Evolutionary conservation across 2,329 filamentous ascomycete genomes (phyloP), one percentile per base, ranked within the genome.

Genomic region (Aspergillus luchuensis): DNA sequence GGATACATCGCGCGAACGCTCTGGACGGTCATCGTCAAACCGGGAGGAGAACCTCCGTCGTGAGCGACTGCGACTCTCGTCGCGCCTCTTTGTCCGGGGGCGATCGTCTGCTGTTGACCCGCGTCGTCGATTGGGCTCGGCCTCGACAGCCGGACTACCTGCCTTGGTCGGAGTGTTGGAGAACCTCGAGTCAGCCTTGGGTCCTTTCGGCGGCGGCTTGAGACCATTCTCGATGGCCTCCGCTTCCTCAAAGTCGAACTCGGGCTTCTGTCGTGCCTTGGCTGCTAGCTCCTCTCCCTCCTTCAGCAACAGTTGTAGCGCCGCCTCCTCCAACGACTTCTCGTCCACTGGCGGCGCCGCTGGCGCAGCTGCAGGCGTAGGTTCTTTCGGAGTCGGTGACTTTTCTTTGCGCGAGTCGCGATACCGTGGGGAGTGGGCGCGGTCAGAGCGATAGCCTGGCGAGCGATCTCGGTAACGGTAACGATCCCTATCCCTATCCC

Each of bases 241-340:
- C 11, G 74, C 78, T 68, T 79, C 75, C 67, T 79, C 82, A 64
- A 74, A 81, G 66, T 85, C 82, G 60, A 82, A 80, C 57, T 84
- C 82, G 5, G 81, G 80, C 58, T 81, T 79, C 61, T 80, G 77
- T 39, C 76, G 75, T 3, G 80, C 78, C 66, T 83, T 84, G 23
- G 82, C 82, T 8, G 82, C 81, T 62, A 84, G 76, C 63, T 83
- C 79, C 66, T 84, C 80, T 51, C 83, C 82, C 71, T 87, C 84
- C 65, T 78, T 80, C 21, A 86, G 67, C 10, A 87, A 76, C 62
- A 82, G 69, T 59, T 84, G 79, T 56, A 86, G 74, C 10, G 84
- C 84, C 39, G 82, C 78, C 63, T 84, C 81, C 66, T 86, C 84
- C 49, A 87, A 69, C 17, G 82, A 79, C 69, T 85, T 84, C 60